A percentile compares a stretch with the other conserved stretches of the same genome.
These are phyloP conservation scores for Sonneratia alba DNA, from an alignment of 345 rosid species.

Conservation along the genomic window DNA sequence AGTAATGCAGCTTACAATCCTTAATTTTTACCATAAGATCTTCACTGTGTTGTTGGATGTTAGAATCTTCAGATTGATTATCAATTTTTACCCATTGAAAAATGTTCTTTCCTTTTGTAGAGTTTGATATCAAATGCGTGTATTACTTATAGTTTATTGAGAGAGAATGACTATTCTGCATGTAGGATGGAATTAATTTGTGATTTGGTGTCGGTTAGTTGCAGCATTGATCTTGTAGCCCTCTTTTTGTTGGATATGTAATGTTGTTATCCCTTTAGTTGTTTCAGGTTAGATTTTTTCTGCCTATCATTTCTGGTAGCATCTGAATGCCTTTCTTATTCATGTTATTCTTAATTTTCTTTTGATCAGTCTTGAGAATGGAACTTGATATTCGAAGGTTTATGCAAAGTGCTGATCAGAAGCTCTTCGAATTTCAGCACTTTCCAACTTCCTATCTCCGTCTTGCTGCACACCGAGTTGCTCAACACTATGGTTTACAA, in stretches of 20 bases:
- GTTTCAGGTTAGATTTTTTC: neutral
- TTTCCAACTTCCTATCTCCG: constrained; percentile 87
- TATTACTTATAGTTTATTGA: too few species aligned
- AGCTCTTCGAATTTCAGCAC: constrained; percentile 81
- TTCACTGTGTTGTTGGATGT: neutral
- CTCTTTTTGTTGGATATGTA: too few species aligned
- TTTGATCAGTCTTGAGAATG: constrained; percentile 67
- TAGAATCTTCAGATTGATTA: neutral
- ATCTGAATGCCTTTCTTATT: constrained; percentile 4
- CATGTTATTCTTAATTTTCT: constrained; percentile 5
- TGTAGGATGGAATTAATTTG: too few species aligned
- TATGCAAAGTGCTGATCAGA: constrained; percentile 56
- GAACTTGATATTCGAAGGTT: constrained; percentile 84
- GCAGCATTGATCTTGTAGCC: too few species aligned
- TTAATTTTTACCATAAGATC: neutral
- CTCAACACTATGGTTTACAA: constrained; percentile 73
- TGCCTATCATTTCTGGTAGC: neutral
- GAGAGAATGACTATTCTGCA: too few species aligned
- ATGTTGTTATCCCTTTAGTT: neutral
- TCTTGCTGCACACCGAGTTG: constrained; percentile 91
- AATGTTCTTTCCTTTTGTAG: too few species aligned
- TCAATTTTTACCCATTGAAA: too few species aligned
- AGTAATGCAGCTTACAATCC: neutral
- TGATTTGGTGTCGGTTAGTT: too few species aligned
- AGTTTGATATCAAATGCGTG: too few species aligned